These are phyloP conservation scores for Solanum megistacrolobum DNA, from an alignment of 257 asterid genomes.

Conservation along the genomic window DNA sequence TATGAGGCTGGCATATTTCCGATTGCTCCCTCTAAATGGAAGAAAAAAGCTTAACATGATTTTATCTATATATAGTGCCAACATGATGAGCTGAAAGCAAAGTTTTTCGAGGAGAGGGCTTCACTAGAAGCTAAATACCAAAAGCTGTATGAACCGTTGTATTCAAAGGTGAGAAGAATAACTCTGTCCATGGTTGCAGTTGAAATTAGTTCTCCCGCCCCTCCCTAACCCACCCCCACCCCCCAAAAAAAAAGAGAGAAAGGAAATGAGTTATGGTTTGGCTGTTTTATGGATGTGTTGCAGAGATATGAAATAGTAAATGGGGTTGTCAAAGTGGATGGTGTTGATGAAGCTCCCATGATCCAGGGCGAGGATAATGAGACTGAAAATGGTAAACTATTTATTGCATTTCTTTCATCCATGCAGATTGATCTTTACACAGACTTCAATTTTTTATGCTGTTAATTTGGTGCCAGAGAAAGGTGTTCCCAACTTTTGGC, in stretches of 20 bases:
- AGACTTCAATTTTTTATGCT: not conserved
- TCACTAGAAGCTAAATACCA: slow-evolving; percentile 80
- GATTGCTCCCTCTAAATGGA: not conserved
- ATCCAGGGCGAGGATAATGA: slow-evolving; percentile 31
- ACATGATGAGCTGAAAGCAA: slow-evolving; percentile 67
- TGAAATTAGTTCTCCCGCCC: not conserved
- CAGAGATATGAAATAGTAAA: slow-evolving; percentile 81
- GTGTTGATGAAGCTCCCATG: slow-evolving; percentile 27
- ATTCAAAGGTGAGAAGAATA: slow-evolving; percentile 33
- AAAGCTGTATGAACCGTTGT: slow-evolving; percentile 59
- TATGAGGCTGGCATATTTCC: not conserved
- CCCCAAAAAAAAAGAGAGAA: no score
- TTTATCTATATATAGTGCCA: slow-evolving; percentile 32
- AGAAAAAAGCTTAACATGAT: not conserved
- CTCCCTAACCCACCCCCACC: not conserved
- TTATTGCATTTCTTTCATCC: not conserved
- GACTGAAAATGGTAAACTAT: slow-evolving; percentile 33
- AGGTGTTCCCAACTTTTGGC: slow-evolving; percentile 86
- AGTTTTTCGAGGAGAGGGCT: slow-evolving; percentile 63
- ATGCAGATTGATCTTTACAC: not conserved
- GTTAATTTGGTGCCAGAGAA: slow-evolving; percentile 38
- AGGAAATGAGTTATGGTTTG: not conserved
- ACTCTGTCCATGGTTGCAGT: not conserved
- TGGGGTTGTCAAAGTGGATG: slow-evolving; percentile 69
- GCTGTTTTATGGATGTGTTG: not conserved